Base-by-base conservation (phyloP, 208 protist genomes). In the Leishmania braziliensis region DNA sequence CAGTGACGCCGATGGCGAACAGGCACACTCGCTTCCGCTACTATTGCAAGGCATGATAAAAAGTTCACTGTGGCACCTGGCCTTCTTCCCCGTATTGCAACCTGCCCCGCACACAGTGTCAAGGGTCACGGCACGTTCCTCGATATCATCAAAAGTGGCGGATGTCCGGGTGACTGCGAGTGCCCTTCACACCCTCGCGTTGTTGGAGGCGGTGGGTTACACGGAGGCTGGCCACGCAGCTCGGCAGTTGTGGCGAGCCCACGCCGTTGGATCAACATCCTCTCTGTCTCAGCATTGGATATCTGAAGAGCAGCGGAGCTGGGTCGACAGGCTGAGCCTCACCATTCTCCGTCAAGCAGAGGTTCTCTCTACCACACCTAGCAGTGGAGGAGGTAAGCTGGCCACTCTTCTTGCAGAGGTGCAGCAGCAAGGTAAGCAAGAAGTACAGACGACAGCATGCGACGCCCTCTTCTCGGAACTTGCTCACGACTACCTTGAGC, bases 401-500 rank as follows among this genome's bases (percentile, higher is more conserved):
- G 39, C 75, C 0, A 46, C 18, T 12, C 9, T 80, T 1, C 33
- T 84, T 3, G 54, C 51, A 43, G 80, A 75, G 51, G 66, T 72
- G 50, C 75, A 84, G 53, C 75, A 71, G 68, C 43, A 60, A 9
- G 56, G 56, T 39, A 56, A 3, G 43, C 48, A 73, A 10, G 60
- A 48, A 29, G 9, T 10, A 60, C 43, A 23, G 14, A 54, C 50
- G n/a, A 78, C 74, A 0, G 10, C 74, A 3, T 78, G 70, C n/a
- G 76, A 86, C 26, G 69, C 79, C 33, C 60, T 92, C 8, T 89
- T 92, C 63, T 78, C 77, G 1, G 83, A 80, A 3, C 84, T 92
- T 43, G 68, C 85, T 8, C 71, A 79, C 3, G 86, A 80, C 29
- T 85, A 86, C 51, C 20, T 78, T 2, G 6, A 36, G 23, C 82